A percentile compares a stretch with the other conserved stretches of the same genome.
phyloP scores from a whole-genome alignment of 2,329 filamentous ascomycete species.

The Cladophialophora carrionii region DNA sequence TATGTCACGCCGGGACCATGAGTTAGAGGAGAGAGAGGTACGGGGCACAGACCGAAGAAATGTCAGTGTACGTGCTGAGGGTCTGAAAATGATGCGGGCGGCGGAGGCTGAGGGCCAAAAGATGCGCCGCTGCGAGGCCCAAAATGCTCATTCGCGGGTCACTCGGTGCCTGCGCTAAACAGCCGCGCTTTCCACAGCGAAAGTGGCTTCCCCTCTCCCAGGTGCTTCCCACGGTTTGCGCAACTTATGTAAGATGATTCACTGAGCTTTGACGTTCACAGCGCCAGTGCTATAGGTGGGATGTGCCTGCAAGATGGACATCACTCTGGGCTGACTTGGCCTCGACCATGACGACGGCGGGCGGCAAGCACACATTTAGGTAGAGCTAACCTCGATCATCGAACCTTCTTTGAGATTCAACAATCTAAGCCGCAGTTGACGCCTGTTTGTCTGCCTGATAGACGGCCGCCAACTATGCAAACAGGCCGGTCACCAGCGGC shows the following conservation, averaged over 20 bases:
- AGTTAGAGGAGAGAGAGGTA: constrained; percentile 15
- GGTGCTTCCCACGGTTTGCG: too few species aligned
- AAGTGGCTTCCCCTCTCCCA: not conserved
- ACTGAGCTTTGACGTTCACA: not conserved
- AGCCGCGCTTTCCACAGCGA: not conserved
- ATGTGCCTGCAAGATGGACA: not conserved
- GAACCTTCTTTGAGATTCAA: not conserved
- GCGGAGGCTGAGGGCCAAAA: constrained; percentile 13
- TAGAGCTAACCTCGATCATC: not conserved
- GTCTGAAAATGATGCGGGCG: constrained; percentile 24
- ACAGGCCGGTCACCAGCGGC: constrained; percentile 3
- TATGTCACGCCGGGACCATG: constrained; percentile 33
- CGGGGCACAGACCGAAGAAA: constrained; percentile 10
- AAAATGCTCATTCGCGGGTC: constrained; percentile 10
- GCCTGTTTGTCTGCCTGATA: constrained; percentile 2
- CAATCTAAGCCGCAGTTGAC: constrained; percentile 1
- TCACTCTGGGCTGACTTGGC: not conserved
- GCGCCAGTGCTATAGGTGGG: not conserved
- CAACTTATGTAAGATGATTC: not conserved
- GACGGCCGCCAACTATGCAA: not conserved
- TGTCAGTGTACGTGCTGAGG: constrained; percentile 23
- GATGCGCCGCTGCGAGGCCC: constrained; percentile 2
- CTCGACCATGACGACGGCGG: not conserved
- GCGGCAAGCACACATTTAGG: not conserved
- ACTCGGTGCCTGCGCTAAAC: constrained; percentile 15